phyloP scores from a whole-genome alignment of 345 rosid species.

The Citrus australasica region DNA sequence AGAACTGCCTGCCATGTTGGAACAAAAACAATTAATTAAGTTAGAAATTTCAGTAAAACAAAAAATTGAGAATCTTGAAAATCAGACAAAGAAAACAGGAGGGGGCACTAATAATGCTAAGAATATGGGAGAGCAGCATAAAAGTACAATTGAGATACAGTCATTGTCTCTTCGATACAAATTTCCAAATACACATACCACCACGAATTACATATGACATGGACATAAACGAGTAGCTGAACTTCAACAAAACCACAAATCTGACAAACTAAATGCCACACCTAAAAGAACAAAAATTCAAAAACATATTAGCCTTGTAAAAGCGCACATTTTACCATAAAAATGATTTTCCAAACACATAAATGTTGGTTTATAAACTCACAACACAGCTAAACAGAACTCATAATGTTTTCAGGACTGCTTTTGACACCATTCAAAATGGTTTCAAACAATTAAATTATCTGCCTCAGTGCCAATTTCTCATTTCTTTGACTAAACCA shows the following conservation, averaged over 20 bases:
- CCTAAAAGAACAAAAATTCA: too few species aligned
- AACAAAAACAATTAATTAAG: background rate
- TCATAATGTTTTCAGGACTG: background rate
- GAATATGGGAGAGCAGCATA: background rate
- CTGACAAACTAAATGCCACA: too few species aligned
- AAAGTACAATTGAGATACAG: background rate
- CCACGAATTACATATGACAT: background rate
- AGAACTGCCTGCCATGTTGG: constrained; percentile 68
- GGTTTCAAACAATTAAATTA: too few species aligned
- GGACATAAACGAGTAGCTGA: background rate
- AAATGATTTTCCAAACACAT: too few species aligned
- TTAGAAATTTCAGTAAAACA: background rate
- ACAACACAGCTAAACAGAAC: background rate
- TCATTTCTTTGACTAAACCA: background rate
- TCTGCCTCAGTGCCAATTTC: too few species aligned
- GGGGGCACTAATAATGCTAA: background rate
- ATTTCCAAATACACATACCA: too few species aligned
- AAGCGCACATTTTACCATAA: background rate
- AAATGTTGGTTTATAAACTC: background rate
- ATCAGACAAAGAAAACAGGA: background rate
- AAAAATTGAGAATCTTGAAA: background rate
- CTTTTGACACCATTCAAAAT: background rate
- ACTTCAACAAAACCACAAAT: too few species aligned
- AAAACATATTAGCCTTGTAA: background rate
- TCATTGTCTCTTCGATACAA: background rate